A percentile compares a stretch with the other conserved stretches of the same genome.
Conservation (phyloP, 2,329 filamentous ascomycete species). For the Neonectria neomacrospora region DNA sequence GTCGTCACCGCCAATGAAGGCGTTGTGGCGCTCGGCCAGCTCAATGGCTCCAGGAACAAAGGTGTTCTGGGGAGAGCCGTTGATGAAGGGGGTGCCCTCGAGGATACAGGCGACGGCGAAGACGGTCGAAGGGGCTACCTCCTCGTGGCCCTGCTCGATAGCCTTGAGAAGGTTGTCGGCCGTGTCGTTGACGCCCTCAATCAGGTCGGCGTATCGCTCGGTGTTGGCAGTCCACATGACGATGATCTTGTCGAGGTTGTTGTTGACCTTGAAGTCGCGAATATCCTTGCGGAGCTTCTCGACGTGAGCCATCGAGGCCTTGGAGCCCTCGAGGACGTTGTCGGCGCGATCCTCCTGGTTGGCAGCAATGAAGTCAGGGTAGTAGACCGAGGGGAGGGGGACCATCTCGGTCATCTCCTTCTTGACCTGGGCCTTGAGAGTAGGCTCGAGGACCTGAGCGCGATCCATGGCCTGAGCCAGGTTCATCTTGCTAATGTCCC, state of each 20-base stretch:
- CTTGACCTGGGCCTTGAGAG: constrained; percentile 86
- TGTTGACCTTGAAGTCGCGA: constrained; percentile 88
- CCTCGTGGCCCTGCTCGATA: constrained; percentile 86
- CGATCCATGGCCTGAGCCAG: constrained; percentile 94
- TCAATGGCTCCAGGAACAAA: constrained; percentile 94
- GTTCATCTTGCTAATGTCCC: constrained; percentile 96
- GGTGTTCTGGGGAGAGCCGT: constrained; percentile 98
- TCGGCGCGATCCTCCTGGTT: constrained; percentile 98
- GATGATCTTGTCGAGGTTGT: constrained; percentile 92
- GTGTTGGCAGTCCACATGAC: constrained; percentile 99
- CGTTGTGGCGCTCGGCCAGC: constrained; percentile 84
- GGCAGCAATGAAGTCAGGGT: constrained; percentile 98
- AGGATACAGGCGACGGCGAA: constrained; percentile 96
- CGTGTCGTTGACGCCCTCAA: constrained; percentile 93
- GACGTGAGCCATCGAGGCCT: constrained; percentile 87
- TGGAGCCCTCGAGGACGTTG: constrained; percentile 84
- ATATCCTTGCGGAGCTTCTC: constrained; percentile 95
- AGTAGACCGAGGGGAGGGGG: constrained; percentile 95
- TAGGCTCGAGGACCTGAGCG: constrained; percentile 93
- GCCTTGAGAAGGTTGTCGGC: constrained; percentile 91
- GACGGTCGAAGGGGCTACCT: constrained; percentile 94
- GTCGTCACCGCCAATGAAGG: constrained; percentile 97
- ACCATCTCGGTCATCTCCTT: constrained; percentile 93
- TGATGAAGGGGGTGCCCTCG: constrained; percentile 94
- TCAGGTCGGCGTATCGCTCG: constrained; percentile 91